Base-by-base conservation (phyloP, 768 basidiomycete species). In the Russula virescens region DNA sequence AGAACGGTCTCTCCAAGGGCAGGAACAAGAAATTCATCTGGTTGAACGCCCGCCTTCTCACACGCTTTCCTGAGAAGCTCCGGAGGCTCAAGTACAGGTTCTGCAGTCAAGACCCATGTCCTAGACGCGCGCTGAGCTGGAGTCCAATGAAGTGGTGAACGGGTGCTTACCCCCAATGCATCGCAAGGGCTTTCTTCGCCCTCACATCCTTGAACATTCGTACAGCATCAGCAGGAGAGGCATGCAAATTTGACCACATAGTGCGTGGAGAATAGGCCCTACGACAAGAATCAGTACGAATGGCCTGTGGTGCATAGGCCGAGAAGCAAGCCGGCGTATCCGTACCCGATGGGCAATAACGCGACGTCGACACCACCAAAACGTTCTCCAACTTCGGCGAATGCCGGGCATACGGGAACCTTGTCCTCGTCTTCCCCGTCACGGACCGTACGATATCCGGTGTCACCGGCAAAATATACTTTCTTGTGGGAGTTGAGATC, bases 401-500 rank as follows among this genome's bases (percentile, higher is more conserved):
- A 92, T 5, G 81, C 88, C 6, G 89, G 89, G 70, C 89, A 91
- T 13, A 77, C 72, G 0, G 86, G 81, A 2, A 81, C 76, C n/a
- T 73, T 72, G 1, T 80, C 71, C 79, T 83, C 66, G 77, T 79
- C 71, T 58, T 81, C 76, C 0, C 77, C 79, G 63, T 74, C 75
- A 51, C 63, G 63, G 18, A 84, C 83, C 0, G 78, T 66, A 25
- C 81, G 74, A 69, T 84, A 83, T 10, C 82, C 87, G 1, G 87
- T 91, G 71, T 89, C 88, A 14, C 89, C 89, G 7, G 76, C 86
- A 70, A 90, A 89, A 68, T 75, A 86, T 19, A 83, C 72, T 56
- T 81, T 82, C 76, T 78, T 78, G 13, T 78, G 71, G 71, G 13
- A 73, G 70, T 5, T 70, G 26, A 83, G 80, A 68, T 82, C 77